Conservation (phyloP, 2,329 filamentous ascomycete genomes). For the Parastagonospora nodorum region DNA sequence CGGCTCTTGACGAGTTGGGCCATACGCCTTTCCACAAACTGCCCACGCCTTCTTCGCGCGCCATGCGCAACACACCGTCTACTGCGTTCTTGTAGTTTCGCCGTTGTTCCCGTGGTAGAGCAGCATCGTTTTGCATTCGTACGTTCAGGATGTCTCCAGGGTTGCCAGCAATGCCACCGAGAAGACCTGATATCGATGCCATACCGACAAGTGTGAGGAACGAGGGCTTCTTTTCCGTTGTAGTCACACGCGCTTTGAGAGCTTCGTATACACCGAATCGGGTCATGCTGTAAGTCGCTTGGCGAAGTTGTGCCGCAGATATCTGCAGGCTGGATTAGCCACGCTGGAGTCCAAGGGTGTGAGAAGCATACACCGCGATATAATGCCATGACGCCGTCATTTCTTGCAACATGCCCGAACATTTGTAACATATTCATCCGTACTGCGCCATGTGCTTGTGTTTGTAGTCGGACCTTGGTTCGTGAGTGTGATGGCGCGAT, state of each 20-base stretch:
- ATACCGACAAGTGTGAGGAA: slow-evolving; percentile 81
- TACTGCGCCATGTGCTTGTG: slow-evolving; percentile 71
- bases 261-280: slow-evolving; percentile 97
- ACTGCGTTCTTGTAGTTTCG: slow-evolving; percentile 90
- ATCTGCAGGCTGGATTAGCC: slow-evolving; percentile 56
- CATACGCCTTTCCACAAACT: slow-evolving; percentile 84
- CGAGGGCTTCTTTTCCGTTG: slow-evolving; percentile 60
- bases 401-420: slow-evolving; percentile 77
- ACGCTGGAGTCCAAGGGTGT: not conserved
- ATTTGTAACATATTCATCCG: slow-evolving; percentile 81
- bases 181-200: slow-evolving; percentile 80
- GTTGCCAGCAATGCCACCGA: slow-evolving; percentile 90
- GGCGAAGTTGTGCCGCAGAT: slow-evolving; percentile 88
- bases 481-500: slow-evolving; percentile 20
- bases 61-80: slow-evolving; percentile 85
- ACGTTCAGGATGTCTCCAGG: slow-evolving; percentile 97
- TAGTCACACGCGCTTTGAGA: slow-evolving; percentile 73
- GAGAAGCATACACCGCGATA: slow-evolving; percentile 72
- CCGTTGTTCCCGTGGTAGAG: slow-evolving; percentile 72
- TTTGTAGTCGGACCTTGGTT: slow-evolving; percentile 80
- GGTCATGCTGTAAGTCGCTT: slow-evolving; percentile 91
- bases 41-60: slow-evolving; percentile 76
- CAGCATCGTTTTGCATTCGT: slow-evolving; percentile 93
- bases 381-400: slow-evolving; percentile 77
- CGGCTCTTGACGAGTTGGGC: slow-evolving; percentile 79